phyloP scores from a whole-genome alignment of 176 grass and related monocot genomes.

The Pontederia paniculata region DNA sequence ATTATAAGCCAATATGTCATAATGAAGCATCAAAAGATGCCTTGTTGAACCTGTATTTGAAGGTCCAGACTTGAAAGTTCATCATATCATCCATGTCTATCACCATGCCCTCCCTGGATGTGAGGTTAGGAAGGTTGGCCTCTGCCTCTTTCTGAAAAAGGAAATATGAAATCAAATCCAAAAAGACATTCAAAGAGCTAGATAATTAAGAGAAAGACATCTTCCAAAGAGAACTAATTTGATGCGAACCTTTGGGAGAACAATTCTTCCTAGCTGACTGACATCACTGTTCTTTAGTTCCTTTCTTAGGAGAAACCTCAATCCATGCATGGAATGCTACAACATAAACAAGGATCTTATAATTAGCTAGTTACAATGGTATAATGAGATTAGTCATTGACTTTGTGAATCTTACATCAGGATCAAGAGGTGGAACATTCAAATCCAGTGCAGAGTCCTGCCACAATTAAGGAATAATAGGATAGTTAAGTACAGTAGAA shows the following conservation, averaged over 20 bases:
- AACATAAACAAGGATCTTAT: slow-evolving; percentile 9
- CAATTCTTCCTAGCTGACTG: slow-evolving; percentile 74
- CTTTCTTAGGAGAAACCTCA: slow-evolving; percentile 79
- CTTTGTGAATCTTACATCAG: slow-evolving; percentile 57
- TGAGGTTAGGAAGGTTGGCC: slow-evolving; percentile 53
- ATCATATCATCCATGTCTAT: slow-evolving; percentile 72
- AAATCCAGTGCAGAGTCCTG: slow-evolving; percentile 61
- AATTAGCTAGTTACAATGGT: slow-evolving; percentile 11
- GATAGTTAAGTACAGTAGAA: background rate
- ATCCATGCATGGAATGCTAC: slow-evolving; percentile 48
- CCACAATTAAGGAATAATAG: background rate
- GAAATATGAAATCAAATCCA: background rate
- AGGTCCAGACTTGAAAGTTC: slow-evolving; percentile 65
- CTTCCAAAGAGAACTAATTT: background rate
- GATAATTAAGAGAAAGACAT: background rate
- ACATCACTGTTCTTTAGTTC: slow-evolving; percentile 78
- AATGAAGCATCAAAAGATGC: background rate
- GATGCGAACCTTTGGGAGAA: slow-evolving; percentile 76
- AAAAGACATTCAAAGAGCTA: background rate
- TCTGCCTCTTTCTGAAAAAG: slow-evolving; percentile 74
- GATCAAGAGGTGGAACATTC: slow-evolving; percentile 48
- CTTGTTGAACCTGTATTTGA: slow-evolving; percentile 61
- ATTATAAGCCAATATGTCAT: background rate
- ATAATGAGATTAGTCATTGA: background rate
- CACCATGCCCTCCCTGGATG: slow-evolving; percentile 53